These are phyloP conservation scores for Bipolaris bicolor DNA, from an alignment of 2,329 filamentous ascomycete species.

Conservation along the genomic window DNA sequence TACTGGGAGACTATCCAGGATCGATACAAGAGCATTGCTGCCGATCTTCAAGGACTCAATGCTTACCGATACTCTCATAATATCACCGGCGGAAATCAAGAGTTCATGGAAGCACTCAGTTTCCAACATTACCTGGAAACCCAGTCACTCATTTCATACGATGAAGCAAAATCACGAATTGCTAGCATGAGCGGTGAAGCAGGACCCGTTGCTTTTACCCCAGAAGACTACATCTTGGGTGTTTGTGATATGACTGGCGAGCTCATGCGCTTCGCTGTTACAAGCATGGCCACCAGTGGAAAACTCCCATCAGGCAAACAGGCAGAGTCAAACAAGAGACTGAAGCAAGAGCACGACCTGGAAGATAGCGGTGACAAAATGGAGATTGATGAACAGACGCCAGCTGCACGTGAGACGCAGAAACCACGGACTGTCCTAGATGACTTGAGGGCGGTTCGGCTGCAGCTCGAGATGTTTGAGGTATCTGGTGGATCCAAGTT, in stretches of 20 bases:
- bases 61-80: slow-evolving; percentile 80
- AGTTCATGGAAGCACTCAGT: slow-evolving; percentile 89
- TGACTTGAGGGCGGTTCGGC: slow-evolving; percentile 80
- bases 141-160: slow-evolving; percentile 73
- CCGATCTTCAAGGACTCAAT: slow-evolving; percentile 79
- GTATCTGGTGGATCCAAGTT: slow-evolving; percentile 61
- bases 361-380: slow-evolving; percentile 39
- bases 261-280: slow-evolving; percentile 95
- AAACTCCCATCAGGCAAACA: slow-evolving; percentile 52
- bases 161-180: slow-evolving; percentile 59
- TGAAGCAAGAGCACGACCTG: slow-evolving; percentile 22
- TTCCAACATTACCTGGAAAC: slow-evolving; percentile 86
- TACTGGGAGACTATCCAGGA: slow-evolving; percentile 73
- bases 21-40: slow-evolving; percentile 70
- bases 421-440: slow-evolving; percentile 69
- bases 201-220: slow-evolving; percentile 68
- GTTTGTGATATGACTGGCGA: slow-evolving; percentile 94
- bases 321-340: slow-evolving; percentile 45
- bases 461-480: slow-evolving; percentile 76
- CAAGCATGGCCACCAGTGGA: slow-evolving; percentile 78
- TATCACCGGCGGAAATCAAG: slow-evolving; percentile 82
- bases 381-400: slow-evolving; percentile 44
- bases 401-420: slow-evolving; percentile 22
- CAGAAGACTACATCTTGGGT: slow-evolving; percentile 87
- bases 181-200: slow-evolving; percentile 46